Conservation (phyloP, 352 stramenopile genomes). For the Pythium myriotylum region DNA sequence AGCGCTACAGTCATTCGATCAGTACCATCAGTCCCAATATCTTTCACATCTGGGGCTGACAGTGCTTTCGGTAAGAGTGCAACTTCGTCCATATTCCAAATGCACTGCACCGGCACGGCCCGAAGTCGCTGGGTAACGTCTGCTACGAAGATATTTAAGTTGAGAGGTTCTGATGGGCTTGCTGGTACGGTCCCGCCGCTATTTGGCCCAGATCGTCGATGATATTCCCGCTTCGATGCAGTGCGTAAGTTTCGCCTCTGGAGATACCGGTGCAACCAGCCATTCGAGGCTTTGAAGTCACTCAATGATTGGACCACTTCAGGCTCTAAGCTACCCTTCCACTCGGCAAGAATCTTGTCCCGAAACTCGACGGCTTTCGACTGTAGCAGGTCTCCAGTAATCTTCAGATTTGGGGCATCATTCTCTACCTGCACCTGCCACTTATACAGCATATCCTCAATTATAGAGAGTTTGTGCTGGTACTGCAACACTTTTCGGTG, state of each 20-base stretch:
- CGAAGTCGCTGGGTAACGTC: conserved; percentile 54
- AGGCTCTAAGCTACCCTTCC: conserved; percentile 62
- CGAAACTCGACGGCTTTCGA: conserved; percentile 82
- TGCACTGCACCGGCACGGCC: conserved; percentile 51
- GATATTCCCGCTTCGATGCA: conserved; percentile 45
- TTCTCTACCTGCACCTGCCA: conserved; percentile 84
- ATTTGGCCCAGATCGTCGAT: conserved; percentile 20
- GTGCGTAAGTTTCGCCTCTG: conserved; percentile 72
- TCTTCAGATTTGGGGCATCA: conserved; percentile 61
- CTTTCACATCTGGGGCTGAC: background rate
- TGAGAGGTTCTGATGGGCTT: conserved; percentile 20
- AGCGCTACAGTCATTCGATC: conserved; percentile 54
- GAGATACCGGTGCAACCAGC: conserved; percentile 80
- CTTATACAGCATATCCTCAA: conserved; percentile 87
- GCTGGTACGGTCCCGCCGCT: conserved; percentile 3
- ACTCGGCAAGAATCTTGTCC: conserved; percentile 80
- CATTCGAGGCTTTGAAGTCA: conserved; percentile 86
- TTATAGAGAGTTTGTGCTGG: conserved; percentile 83
- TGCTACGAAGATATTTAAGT: conserved; percentile 36
- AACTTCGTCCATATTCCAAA: conserved; percentile 76
- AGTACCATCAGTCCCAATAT: background rate
- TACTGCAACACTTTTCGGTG: conserved; percentile 83
- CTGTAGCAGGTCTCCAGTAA: conserved; percentile 78
- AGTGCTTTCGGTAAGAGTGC: conserved; percentile 29
- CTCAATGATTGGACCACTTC: conserved; percentile 79